Evolutionary conservation across 1,284 basidiomycete species (phyloP), one percentile per base, ranked within the genome.

Genomic region (Tremellales sp.): DNA sequence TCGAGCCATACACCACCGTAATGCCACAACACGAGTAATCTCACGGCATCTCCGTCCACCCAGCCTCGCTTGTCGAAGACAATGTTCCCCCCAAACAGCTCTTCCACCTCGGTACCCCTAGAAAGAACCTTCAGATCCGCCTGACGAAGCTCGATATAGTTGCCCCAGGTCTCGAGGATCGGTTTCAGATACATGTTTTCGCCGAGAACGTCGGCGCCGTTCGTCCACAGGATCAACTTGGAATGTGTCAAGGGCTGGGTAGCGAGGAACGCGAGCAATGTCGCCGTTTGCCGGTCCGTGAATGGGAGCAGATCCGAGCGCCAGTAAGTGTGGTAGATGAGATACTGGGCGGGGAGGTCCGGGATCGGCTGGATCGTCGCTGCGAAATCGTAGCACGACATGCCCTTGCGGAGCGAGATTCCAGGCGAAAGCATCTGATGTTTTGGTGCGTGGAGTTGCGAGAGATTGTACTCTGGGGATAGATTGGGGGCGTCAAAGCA

Each of bases 1-100:
- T 97, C 91, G 51, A 94, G 79, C 92, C 92, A 97, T 27, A 91
- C 79, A 2, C 92, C 92, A 5, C 91, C 91, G 61, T 81, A 83
- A 53, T 81, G 81, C 87, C 89, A 94, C n/a, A 94, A 73, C 33
- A 91, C 80, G 32, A 97, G 75, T 47, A 97, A 67, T 40, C 92
- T 76, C 24, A 94, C 77, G 32, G 93, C 77, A 69, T 94, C 92
- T 0, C 91, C 90, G 61, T 94, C 91, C n/a, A 93, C 76, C 91
- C 91, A 94, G 7, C 87, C 91, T 62, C 83, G 82, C 58, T 76
- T 70, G 68, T 95, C 91, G 22, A 61, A 63, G 10, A 69, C 37
- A 0, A 55, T 54, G 5, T 48, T 54, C 43, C 66, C 50, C 60
- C 78, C 84, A 4, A 70, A 43, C 14, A 68, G 19, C 1, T 78